These are phyloP conservation scores for Fusarium nurragi DNA, from an alignment of 2,329 filamentous ascomycete species.

Conservation along the genomic window DNA sequence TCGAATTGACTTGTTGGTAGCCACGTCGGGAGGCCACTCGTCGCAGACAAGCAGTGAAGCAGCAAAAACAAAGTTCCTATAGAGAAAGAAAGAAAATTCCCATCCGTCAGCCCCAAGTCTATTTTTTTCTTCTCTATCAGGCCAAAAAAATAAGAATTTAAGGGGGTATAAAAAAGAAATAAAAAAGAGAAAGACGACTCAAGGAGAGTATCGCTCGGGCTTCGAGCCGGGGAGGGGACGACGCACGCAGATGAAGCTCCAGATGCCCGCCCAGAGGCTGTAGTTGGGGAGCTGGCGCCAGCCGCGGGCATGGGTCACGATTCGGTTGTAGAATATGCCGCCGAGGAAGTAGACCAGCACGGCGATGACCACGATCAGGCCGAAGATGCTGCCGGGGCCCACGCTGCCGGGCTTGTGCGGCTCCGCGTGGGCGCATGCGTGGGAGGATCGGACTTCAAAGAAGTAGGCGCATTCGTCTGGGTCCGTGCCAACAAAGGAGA, in stretches of 20 bases:
- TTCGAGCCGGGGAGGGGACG: conserved; percentile 45
- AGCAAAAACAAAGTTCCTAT: conserved; percentile 73
- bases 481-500: conserved; percentile 85
- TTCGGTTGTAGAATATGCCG: conserved; percentile 94
- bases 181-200: conserved; percentile 13
- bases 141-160: background rate
- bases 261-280: conserved; percentile 87
- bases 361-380: conserved; percentile 80
- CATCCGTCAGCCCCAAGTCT: conserved; percentile 40
- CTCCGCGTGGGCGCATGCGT: conserved; percentile 77
- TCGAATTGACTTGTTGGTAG: conserved; percentile 71
- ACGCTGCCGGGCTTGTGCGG: conserved; percentile 77
- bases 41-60: conserved; percentile 74
- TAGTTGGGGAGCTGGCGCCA: conserved; percentile 98
- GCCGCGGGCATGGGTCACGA: conserved; percentile 90
- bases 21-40: conserved; percentile 72
- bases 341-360: conserved; percentile 90
- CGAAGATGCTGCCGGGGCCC: conserved; percentile 81
- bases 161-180: background rate
- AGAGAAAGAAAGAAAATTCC: conserved; percentile 17
- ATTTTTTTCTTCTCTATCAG: conserved; percentile 3
- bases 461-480: conserved; percentile 94
- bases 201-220: conserved; percentile 45
- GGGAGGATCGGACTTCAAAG: conserved; percentile 88
- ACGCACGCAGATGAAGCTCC: conserved; percentile 78